A percentile compares a stretch with the other conserved stretches of the same genome.
phyloP scores from a whole-genome alignment of 441 rosid genomes.

The Erodium moschatum region DNA sequence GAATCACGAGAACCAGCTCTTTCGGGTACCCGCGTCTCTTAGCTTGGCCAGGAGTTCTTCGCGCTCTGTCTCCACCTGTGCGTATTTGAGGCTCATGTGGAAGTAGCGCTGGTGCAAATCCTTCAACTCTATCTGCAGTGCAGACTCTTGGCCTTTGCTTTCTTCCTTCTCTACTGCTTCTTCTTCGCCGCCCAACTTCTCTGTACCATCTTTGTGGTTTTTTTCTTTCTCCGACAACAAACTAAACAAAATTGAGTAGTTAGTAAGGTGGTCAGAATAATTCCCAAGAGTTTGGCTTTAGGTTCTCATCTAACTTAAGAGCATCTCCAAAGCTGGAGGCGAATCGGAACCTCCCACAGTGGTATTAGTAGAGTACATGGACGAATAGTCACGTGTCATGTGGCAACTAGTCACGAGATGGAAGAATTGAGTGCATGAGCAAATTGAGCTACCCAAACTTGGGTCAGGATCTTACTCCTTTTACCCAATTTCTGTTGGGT shows the following conservation, averaged over 20 bases:
- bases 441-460: too few species aligned
- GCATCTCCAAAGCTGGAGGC: too few species aligned
- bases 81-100: constrained; percentile 58
- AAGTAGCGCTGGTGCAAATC: constrained; percentile 44
- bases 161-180: constrained; percentile 14
- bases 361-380: too few species aligned
- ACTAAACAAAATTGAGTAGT: constrained; percentile 26
- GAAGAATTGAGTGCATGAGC: too few species aligned
- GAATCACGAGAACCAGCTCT: constrained; percentile 30
- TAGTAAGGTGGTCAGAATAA: not conserved
- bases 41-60: constrained; percentile 47
- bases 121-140: constrained; percentile 37
- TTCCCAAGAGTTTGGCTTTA: not conserved
- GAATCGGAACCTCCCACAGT: too few species aligned
- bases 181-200: constrained; percentile 18
- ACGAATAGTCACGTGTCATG: too few species aligned
- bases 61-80: constrained; percentile 49
- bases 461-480: too few species aligned
- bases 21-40: constrained; percentile 28
- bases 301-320: not conserved
- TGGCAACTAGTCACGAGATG: too few species aligned
- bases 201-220: constrained; percentile 13
- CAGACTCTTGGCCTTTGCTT: constrained; percentile 11
- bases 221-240: constrained; percentile 26
- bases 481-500: too few species aligned